Evolutionary conservation across 1,284 basidiomycete species (phyloP).

Genomic region (Leucoagaricus sp.): DNA sequence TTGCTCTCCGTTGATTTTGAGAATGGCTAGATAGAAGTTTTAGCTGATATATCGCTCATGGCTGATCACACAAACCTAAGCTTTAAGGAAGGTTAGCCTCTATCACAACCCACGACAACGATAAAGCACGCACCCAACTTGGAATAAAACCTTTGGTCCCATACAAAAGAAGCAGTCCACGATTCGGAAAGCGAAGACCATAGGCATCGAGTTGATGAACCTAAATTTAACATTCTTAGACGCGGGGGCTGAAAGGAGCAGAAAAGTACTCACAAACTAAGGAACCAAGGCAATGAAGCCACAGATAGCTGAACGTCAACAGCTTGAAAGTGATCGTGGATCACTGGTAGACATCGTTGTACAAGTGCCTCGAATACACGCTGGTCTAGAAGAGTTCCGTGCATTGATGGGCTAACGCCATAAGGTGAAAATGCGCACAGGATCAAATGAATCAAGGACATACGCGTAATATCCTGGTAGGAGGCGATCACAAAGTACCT

Average conservation of each 20-base stretch:
- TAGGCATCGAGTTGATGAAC: slow-evolving; percentile 98
- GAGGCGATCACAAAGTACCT: slow-evolving; percentile 93
- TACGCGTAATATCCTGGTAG: slow-evolving; percentile 97
- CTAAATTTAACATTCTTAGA: slow-evolving; percentile 40
- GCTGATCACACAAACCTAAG: slow-evolving; percentile 27
- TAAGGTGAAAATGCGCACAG: slow-evolving; percentile 9
- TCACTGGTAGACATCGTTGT: slow-evolving; percentile 84
- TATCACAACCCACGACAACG: not conserved
- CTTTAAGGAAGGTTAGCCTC: slow-evolving; percentile 19
- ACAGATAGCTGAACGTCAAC: slow-evolving; percentile 98
- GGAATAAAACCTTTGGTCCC: slow-evolving; percentile 98
- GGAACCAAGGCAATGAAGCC: slow-evolving; percentile 97
- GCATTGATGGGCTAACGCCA: slow-evolving; percentile 86
- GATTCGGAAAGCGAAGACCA: slow-evolving; percentile 98
- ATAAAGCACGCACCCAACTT: slow-evolving; percentile 76
- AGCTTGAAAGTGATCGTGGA: slow-evolving; percentile 89
- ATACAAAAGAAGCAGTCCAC: slow-evolving; percentile 99
- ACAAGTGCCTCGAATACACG: slow-evolving; percentile 98
- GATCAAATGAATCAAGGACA: slow-evolving; percentile 25
- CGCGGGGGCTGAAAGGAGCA: not conserved
- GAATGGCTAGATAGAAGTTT: slow-evolving; percentile 63
- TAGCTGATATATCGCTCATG: not conserved
- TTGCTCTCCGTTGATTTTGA: slow-evolving; percentile 97
- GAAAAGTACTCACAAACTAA: slow-evolving; percentile 73
- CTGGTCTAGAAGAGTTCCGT: slow-evolving; percentile 96